Conservation (phyloP, 208 protist species). For the Trypanosoma theileri region DNA sequence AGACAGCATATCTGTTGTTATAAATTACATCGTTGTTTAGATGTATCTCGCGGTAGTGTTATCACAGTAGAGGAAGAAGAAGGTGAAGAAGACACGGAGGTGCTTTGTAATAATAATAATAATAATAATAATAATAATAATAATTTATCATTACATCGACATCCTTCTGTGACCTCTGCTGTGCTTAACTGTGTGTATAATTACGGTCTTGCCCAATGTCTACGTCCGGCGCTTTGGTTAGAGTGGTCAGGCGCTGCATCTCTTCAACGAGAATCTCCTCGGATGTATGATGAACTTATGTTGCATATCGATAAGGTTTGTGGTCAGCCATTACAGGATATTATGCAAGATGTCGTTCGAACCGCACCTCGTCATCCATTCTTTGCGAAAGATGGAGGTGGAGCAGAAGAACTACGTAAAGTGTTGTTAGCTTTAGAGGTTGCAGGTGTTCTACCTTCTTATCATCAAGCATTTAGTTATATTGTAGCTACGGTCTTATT, state of each 20-base stretch:
- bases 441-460: constrained; percentile 8
- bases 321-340: constrained; percentile 22
- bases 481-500: constrained; percentile 26
- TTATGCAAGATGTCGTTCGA: constrained; percentile 28
- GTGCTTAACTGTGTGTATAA: constrained; percentile 19
- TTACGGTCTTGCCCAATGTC: constrained; percentile 21
- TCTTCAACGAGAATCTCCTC: constrained; percentile 13
- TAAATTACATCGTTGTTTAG: constrained; percentile 17
- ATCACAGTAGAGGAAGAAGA: not conserved
- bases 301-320: not conserved
- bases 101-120: not conserved
- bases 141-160: not conserved
- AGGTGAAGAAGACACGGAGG: not conserved
- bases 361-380: constrained; percentile 29
- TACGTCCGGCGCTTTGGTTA: constrained; percentile 23
- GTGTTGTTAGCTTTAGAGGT: constrained; percentile 22
- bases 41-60: not conserved
- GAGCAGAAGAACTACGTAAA: constrained; percentile 15
- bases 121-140: not conserved
- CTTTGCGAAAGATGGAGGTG: constrained; percentile 20
- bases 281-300: constrained; percentile 9
- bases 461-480: constrained; percentile 39
- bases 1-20: constrained; percentile 14
- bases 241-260: constrained; percentile 7
- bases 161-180: constrained; percentile 9